Percentiles rank a stretch among this genome's conserved stretches.
Evolutionary conservation across 2,329 filamentous ascomycete genomes (phyloP).

Genomic region (Botrytis hyacinthi): DNA sequence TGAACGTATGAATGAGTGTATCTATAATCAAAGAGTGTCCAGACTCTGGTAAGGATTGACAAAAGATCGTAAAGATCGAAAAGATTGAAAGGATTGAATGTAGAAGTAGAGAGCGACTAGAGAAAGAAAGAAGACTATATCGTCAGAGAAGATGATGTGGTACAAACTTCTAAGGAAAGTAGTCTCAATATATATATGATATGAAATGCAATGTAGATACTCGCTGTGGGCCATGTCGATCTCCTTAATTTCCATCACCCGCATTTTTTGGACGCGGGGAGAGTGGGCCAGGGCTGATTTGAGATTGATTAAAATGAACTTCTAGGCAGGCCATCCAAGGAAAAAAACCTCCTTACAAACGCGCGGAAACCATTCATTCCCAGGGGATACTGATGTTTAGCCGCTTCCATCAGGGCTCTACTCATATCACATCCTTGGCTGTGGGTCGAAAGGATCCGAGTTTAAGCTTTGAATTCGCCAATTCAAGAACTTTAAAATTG

Average conservation of each 20-base stretch:
- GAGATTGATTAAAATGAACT: not conserved
- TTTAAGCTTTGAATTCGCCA: not conserved
- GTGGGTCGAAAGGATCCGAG: not conserved
- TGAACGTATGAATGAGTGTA: not conserved
- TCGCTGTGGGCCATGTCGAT: not conserved
- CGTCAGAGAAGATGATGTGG: not conserved
- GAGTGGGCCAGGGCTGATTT: slow-evolving; percentile 3
- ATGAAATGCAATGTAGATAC: not conserved
- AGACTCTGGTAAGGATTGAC: not conserved
- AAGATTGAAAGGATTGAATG: not conserved
- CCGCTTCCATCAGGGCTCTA: not conserved
- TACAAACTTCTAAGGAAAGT: not conserved
- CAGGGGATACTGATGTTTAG: not conserved
- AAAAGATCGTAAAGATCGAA: not conserved
- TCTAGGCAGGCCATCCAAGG: not conserved
- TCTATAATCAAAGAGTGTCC: slow-evolving; percentile 2
- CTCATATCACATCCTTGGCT: not conserved
- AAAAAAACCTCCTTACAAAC: not conserved
- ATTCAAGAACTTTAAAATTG: not conserved
- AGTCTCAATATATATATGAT: not conserved
- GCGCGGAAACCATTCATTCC: not conserved
- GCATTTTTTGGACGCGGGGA: not conserved
- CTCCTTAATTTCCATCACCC: not conserved
- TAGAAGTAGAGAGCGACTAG: not conserved
- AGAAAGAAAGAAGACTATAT: not conserved